Base-by-base conservation (phyloP, 768 basidiomycete species). In the Lepiota venenata region DNA sequence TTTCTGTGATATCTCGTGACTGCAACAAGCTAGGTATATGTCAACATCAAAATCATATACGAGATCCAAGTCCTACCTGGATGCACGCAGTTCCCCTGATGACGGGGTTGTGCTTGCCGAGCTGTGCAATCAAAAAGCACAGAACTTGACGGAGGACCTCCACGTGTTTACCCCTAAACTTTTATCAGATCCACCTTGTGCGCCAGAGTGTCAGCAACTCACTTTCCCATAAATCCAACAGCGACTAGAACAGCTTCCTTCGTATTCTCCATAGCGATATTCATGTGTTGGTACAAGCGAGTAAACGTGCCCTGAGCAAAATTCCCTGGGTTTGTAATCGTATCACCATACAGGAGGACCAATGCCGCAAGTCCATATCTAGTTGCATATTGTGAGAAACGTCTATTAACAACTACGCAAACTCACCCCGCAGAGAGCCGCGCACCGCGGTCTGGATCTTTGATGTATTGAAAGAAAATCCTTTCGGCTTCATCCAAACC, bases 401-500 rank as follows among this genome's bases (percentile, higher is more conserved):
- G 25, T 22, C 9, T 32, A n/a, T 39, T 21, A 38, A 15, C 32
- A 32, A 44, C 29, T 27, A 27, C 42, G 9, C 27, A 9, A n/a
- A 59, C 81, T 60, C 66, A 91, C 89, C 89, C 90, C 48, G 89
- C 85, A 57, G 75, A 71, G 14, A 91, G 63, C 36, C 89, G 78
- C 18, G 84, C 80, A 39, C 74, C 76, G 52, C 89, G 75, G 57
- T 86, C 78, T 37, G 63, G 66, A 58, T 87, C 79, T 9, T 63
- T 70, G 56, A 88, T 64, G 2, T 83, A 85, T 18, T 67, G 68
- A 47, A 76, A 71, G 7, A 83, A 63, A 5, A 81, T 58, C 18
- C 42, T 39, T 12, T 11, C 47, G 6, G 27, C 39, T 27, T 42
- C 39, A 21, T 77, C 56, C 2, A 71, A 58, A 29, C 68, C 57